Conservation (phyloP, 2,329 filamentous ascomycete species). For the Aspergillus viridinutans region DNA sequence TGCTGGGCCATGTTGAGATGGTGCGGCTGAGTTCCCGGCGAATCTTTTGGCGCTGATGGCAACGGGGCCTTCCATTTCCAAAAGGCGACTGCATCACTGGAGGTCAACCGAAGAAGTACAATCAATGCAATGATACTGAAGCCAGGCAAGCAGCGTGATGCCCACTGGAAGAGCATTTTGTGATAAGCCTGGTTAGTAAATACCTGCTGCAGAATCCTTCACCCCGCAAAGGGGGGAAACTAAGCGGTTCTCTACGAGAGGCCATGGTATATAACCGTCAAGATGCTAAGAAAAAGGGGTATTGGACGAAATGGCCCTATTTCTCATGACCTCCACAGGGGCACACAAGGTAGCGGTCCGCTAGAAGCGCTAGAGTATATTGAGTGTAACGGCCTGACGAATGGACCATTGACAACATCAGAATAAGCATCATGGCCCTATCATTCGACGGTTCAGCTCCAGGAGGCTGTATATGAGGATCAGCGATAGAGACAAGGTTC, state of each 20-base stretch:
- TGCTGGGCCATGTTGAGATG: slow-evolving; percentile 21
- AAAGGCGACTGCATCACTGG: slow-evolving; percentile 15
- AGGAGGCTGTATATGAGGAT: not conserved
- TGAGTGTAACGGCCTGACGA: not conserved
- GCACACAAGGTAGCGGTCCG: not conserved
- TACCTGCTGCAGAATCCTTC: not conserved
- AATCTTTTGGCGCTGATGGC: not conserved
- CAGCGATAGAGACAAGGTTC: not conserved
- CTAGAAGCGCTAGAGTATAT: not conserved
- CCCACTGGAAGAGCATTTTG: slow-evolving; percentile 23
- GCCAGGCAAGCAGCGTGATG: slow-evolving; percentile 27
- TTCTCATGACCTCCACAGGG: not conserved
- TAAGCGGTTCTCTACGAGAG: not conserved
- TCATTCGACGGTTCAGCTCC: not conserved
- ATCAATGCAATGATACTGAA: slow-evolving; percentile 25
- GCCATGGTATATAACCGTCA: not conserved
- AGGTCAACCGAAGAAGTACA: slow-evolving; percentile 17
- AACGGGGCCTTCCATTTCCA: slow-evolving; percentile 11
- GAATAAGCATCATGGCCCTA: not conserved
- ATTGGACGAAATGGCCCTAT: not conserved
- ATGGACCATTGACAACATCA: not conserved
- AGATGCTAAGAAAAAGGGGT: not conserved
- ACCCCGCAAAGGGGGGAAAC: not conserved
- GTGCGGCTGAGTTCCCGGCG: not conserved
- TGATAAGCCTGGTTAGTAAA: not conserved